Conservation (phyloP, 495 filamentous ascomycete species). For the Articulospora tetracladia region DNA sequence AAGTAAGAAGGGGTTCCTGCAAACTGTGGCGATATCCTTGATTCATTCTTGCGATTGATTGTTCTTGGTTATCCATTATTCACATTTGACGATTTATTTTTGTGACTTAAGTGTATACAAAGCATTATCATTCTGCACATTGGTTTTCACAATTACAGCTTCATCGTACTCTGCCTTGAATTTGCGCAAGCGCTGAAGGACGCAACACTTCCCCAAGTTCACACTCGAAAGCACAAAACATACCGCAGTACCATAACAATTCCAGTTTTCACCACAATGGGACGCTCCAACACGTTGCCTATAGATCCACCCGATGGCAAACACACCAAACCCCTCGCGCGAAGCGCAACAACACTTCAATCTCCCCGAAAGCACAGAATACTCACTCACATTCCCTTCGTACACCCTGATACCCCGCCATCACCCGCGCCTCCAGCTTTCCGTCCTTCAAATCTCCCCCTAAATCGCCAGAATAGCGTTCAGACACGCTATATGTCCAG, state of each 20-base stretch:
- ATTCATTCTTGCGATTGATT: too few relatives aligned
- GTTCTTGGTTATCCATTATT: too few relatives aligned
- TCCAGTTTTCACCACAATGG: constrained; percentile 15
- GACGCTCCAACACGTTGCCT: constrained; percentile 18
- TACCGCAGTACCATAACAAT: too few relatives aligned
- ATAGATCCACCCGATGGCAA: not conserved
- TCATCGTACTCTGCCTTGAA: too few relatives aligned
- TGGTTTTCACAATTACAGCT: too few relatives aligned
- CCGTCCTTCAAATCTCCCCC: not conserved
- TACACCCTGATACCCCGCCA: not conserved
- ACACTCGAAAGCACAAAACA: too few relatives aligned
- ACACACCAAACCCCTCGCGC: not conserved
- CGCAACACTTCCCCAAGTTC: too few relatives aligned
- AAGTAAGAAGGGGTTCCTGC: not conserved
- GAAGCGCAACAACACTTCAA: not conserved
- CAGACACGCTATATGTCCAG: constrained; percentile 35
- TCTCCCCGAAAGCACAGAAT: not conserved
- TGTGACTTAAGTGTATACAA: too few relatives aligned
- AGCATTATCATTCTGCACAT: too few relatives aligned
- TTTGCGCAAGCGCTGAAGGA: too few relatives aligned
- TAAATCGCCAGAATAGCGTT: constrained; percentile 15
- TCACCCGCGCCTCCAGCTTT: not conserved
- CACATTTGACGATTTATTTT: too few relatives aligned
- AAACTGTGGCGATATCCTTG: not conserved
- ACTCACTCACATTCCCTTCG: not conserved